Evolutionary conservation across 2,329 filamentous ascomycete genomes (phyloP).

Genomic region (Colletotrichum sp.): DNA sequence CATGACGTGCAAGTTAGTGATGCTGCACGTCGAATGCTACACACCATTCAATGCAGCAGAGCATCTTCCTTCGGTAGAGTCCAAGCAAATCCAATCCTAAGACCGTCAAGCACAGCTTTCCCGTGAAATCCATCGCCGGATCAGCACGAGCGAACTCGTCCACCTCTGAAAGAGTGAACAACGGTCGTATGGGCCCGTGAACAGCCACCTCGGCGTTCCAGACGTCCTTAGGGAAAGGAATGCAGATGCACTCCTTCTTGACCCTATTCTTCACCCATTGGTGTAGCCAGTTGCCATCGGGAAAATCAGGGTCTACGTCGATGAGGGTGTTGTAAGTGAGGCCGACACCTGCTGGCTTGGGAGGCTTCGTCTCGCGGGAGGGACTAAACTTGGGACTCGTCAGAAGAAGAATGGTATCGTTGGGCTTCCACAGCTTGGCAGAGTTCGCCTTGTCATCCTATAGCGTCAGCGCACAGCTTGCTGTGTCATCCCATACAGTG

Average conservation of each 20-base stretch:
- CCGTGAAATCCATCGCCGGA: constrained; percentile 37
- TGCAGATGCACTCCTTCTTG: constrained; percentile 55
- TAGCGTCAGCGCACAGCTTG: constrained; percentile 55
- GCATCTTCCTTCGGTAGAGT: constrained; percentile 33
- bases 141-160: constrained; percentile 44
- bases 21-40: not conserved
- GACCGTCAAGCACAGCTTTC: constrained; percentile 42
- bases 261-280: constrained; percentile 50
- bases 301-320: constrained; percentile 59
- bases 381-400: constrained; percentile 39
- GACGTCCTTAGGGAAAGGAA: constrained; percentile 47
- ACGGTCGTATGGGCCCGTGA: constrained; percentile 33
- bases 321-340: constrained; percentile 51
- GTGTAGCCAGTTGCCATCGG: constrained; percentile 59
- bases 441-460: constrained; percentile 57
- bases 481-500: constrained; percentile 62
- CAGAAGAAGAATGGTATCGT: constrained; percentile 55
- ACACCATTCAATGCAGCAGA: constrained; percentile 48
- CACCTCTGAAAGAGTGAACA: constrained; percentile 48
- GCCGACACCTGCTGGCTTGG: constrained; percentile 25
- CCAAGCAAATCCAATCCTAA: constrained; percentile 33
- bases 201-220: constrained; percentile 40
- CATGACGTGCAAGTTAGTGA: not conserved
- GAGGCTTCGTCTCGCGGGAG: not conserved
- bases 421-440: constrained; percentile 48